Evolutionary conservation across 805 yeast species (phyloP).

Genomic region (Peterozyma toletana): DNA sequence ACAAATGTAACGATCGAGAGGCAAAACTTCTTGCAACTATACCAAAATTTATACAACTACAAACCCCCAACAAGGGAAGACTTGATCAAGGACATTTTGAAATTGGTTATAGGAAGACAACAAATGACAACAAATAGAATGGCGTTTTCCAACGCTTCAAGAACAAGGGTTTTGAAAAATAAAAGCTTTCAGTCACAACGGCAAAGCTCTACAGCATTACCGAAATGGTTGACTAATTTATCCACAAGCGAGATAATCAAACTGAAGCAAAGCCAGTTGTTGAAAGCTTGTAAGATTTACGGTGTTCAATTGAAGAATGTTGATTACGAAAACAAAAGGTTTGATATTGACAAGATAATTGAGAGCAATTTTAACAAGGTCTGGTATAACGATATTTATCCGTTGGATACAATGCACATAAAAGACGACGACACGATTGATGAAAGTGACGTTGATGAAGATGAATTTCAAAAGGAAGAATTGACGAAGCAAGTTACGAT

Average conservation of each 20-base stretch:
- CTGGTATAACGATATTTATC: conserved; percentile 2
- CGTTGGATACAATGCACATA: conserved; percentile 3
- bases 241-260: not conserved
- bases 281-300: conserved; percentile 2
- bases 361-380: not conserved
- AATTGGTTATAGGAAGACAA: not conserved
- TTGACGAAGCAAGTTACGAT: too few species aligned
- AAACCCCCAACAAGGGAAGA: not conserved
- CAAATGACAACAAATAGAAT: too few species aligned
- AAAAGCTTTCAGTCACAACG: conserved; percentile 1
- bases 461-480: not conserved
- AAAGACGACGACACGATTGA: conserved; percentile 2
- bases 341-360: conserved; percentile 11
- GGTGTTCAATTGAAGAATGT: conserved; percentile 4
- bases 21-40: not conserved
- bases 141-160: not conserved
- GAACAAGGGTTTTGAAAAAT: not conserved
- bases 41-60: conserved; percentile 1
- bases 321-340: conserved; percentile 1
- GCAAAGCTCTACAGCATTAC: not conserved
- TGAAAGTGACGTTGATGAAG: conserved; percentile 6
- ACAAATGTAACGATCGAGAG: not conserved
- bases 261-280: conserved; percentile 4
- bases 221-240: not conserved
- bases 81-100: conserved; percentile 1